A percentile compares a stretch with the other conserved stretches of the same genome.
phyloP scores from a whole-genome alignment of 805 yeast species.

The Maudiozyma serrabonitensis region DNA sequence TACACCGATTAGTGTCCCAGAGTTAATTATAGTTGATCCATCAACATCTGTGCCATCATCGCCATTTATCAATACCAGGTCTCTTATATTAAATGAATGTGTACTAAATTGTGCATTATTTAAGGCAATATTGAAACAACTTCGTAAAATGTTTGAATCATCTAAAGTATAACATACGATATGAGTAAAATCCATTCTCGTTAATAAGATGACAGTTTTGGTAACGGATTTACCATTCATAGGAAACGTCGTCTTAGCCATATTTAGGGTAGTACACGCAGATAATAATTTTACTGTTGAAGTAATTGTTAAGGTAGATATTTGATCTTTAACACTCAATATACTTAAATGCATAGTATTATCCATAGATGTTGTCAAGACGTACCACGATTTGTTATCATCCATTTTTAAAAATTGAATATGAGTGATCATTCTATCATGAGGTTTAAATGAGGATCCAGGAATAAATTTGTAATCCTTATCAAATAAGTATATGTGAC shows the following conservation, averaged over 20 bases:
- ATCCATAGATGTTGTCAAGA: conserved; percentile 58
- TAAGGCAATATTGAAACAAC: conserved; percentile 42
- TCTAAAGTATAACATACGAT: conserved; percentile 34
- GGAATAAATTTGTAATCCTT: neutral
- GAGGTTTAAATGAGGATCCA: conserved; percentile 22
- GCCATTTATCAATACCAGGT: conserved; percentile 3
- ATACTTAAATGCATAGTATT: conserved; percentile 32
- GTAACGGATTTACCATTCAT: conserved; percentile 8
- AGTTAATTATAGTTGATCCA: conserved; percentile 24
- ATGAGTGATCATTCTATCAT: conserved; percentile 32
- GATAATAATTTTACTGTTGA: conserved; percentile 33
- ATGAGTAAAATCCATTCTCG: conserved; percentile 52
- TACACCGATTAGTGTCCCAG: conserved; percentile 35
- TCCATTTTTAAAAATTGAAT: conserved; percentile 19
- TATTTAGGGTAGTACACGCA: conserved; percentile 44
- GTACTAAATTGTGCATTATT: conserved; percentile 67
- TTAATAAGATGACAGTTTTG: conserved; percentile 38
- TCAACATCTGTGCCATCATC: neutral
- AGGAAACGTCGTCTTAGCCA: conserved; percentile 8
- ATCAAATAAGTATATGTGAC: conserved; percentile 12
- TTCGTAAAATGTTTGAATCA: conserved; percentile 19
- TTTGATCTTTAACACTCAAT: conserved; percentile 12
- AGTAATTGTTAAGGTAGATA: conserved; percentile 6
- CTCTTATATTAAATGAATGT: conserved; percentile 40
- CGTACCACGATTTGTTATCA: conserved; percentile 22